phyloP scores from a whole-genome alignment of 1,139 yeast genomes.

The Candida glucosophila region DNA sequence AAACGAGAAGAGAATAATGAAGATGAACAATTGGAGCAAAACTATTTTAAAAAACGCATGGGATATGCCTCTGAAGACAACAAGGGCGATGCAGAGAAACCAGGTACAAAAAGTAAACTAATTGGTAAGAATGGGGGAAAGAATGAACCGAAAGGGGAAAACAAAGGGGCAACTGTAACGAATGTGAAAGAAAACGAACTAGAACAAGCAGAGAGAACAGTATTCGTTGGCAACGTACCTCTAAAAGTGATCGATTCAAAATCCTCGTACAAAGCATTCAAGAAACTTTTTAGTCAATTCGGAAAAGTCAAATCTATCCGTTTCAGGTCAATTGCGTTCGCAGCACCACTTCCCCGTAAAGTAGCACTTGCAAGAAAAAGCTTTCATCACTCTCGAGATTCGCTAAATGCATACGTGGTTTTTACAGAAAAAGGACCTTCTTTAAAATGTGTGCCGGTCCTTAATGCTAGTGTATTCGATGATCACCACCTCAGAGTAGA shows the following conservation, averaged over 20 bases:
- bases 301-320: conserved; percentile 70
- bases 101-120: conserved; percentile 12
- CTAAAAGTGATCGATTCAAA: conserved; percentile 59
- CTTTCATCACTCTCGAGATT: conserved; percentile 68
- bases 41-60: conserved; percentile 35
- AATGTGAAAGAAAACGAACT: conserved; percentile 62
- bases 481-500: conserved; percentile 83
- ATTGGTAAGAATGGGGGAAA: conserved; percentile 10
- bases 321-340: conserved; percentile 87
- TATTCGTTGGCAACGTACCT: conserved; percentile 84
- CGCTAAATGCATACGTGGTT: conserved; percentile 85
- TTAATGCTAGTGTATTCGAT: conserved; percentile 64
- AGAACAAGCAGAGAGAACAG: conserved; percentile 78
- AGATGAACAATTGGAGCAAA: conserved; percentile 41
- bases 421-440: conserved; percentile 47
- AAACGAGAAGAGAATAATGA: conserved; percentile 19
- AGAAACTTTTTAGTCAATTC: conserved; percentile 44
- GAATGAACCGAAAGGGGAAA: conserved; percentile 4
- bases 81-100: conserved; percentile 9
- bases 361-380: conserved; percentile 82
- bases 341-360: conserved; percentile 83
- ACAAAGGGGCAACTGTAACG: conserved; percentile 26
- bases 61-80: conserved; percentile 14
- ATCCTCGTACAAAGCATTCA: conserved; percentile 52
- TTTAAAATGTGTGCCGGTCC: conserved; percentile 39